These are phyloP conservation scores for Knoxia roxburghii DNA, from an alignment of 257 asterid genomes.

Conservation along the genomic window DNA sequence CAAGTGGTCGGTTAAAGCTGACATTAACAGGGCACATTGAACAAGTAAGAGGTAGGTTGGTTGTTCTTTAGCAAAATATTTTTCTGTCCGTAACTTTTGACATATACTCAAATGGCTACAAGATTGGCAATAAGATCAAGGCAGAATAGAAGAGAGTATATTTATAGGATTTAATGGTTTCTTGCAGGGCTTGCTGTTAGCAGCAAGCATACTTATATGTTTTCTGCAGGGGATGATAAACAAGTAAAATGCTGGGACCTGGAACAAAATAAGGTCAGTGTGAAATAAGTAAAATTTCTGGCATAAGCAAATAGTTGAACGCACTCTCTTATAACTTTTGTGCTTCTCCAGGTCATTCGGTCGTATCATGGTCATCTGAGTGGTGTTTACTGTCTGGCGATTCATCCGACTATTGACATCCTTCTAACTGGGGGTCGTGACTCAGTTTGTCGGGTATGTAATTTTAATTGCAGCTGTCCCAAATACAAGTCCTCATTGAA, in stretches of 20 bases:
- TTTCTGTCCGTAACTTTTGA: not conserved
- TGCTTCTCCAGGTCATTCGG: constrained; percentile 64
- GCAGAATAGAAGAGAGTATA: not conserved
- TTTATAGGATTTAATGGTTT: constrained; percentile 10
- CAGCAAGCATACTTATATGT: constrained; percentile 86
- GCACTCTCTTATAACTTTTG: constrained; percentile 1
- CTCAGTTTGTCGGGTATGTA: constrained; percentile 78
- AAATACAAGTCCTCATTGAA: not conserved
- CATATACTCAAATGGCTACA: not conserved
- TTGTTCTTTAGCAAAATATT: not conserved
- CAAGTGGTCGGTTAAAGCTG: constrained; percentile 72
- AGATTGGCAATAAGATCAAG: not conserved
- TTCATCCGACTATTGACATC: constrained; percentile 91
- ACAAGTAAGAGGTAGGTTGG: constrained; percentile 71
- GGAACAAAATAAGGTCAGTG: constrained; percentile 87
- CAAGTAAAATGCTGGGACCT: constrained; percentile 98
- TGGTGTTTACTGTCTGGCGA: constrained; percentile 92
- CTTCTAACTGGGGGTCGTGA: constrained; percentile 96
- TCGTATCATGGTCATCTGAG: constrained; percentile 98
- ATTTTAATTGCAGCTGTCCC: constrained; percentile 30
- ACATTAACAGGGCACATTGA: constrained; percentile 90
- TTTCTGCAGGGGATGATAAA: constrained; percentile 98
- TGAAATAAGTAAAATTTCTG: constrained; percentile 9
- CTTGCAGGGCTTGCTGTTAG: constrained; percentile 85
- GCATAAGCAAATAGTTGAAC: constrained; percentile 2